Base-by-base conservation (phyloP, 1,284 basidiomycete genomes). In the Ceratobasidium sp. region DNA sequence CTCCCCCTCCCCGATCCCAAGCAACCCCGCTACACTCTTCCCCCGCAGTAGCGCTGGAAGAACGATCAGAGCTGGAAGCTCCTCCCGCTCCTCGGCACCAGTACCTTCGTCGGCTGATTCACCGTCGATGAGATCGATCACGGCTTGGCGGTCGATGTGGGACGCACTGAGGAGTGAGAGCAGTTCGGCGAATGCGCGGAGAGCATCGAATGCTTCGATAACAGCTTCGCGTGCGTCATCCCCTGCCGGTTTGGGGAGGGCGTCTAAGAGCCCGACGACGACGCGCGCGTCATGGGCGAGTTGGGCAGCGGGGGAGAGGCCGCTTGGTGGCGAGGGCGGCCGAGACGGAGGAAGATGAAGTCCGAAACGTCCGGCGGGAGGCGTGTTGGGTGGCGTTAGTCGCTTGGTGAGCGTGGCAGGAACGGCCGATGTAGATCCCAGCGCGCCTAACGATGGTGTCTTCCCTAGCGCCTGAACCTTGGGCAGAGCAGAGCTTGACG, bases 161-260 rank as follows among this genome's bases (percentile, higher is more conserved):
- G 92, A 82, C 14, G 84, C 82, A 13, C 82, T 82, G 23, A 93
- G 80, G 21, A 73, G 74, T 7, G 70, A 44, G 44, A 72, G 58
- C 6, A 76, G 70, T 1, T 69, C 72, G 3, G 73, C 52, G 44
- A 76, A 73, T 21, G 87, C 84, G 75, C 84, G 82, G 32, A 93
- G 82, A 9, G 88, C 88, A 67, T 86, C 86, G 77, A 89, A 88
- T 0, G 90, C 92, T 78, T 93, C 92, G 59, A 90, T 87, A 4
- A 93, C 91, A 1, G 90, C 92, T 78, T 93, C 92, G 28, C 84
- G 83, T 13, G 92, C 91, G 21, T 91, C 80, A 6, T 73, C 73
- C 57, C 84, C 83, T 5, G 77, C 80, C n/a, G 91, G 91, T 21
- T 87, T 86, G 26, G 91, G 90, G 41, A 93, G 83, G 41, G 81